These are phyloP conservation scores for Yarrowia sp. DNA, from an alignment of 805 yeast species.

Conservation along the genomic window DNA sequence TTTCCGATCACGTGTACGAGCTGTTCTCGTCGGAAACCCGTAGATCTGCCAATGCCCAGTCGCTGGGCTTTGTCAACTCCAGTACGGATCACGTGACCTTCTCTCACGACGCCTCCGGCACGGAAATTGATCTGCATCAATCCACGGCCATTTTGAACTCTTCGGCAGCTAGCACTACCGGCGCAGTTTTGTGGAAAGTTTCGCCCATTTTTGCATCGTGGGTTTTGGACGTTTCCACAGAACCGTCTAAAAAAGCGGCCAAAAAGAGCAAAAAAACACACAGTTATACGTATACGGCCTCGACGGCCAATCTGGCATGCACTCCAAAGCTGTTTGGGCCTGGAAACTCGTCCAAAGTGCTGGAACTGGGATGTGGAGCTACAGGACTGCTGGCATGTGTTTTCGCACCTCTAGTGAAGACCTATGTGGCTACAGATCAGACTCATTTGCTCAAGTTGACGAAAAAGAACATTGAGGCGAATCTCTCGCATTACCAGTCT, in stretches of 20 bases:
- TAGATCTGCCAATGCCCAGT: neutral
- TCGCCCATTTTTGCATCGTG: slow-evolving; percentile 61
- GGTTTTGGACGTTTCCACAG: slow-evolving; percentile 50
- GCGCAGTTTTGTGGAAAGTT: slow-evolving; percentile 68
- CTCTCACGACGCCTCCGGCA: slow-evolving; percentile 22
- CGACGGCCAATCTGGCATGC: neutral
- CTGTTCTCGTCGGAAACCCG: slow-evolving; percentile 8
- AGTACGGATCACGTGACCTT: slow-evolving; percentile 18
- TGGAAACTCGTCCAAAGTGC: slow-evolving; percentile 47
- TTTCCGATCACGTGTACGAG: slow-evolving; percentile 32
- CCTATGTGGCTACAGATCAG: slow-evolving; percentile 67
- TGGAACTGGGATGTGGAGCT: slow-evolving; percentile 71
- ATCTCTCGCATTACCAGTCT: slow-evolving; percentile 48
- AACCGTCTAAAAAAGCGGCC: neutral
- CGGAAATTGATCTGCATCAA: slow-evolving; percentile 16
- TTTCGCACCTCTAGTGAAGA: slow-evolving; percentile 50
- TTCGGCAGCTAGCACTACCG: slow-evolving; percentile 55
- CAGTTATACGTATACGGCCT: slow-evolving; percentile 19
- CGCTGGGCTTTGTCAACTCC: slow-evolving; percentile 23
- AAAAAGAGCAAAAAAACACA: slow-evolving; percentile 2
- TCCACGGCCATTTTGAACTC: slow-evolving; percentile 30
- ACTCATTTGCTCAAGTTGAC: slow-evolving; percentile 59
- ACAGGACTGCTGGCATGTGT: slow-evolving; percentile 59
- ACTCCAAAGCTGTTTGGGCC: slow-evolving; percentile 25
- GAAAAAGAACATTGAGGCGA: slow-evolving; percentile 55